A percentile compares a stretch with the other conserved stretches of the same genome.
Conservation (phyloP, 1,139 yeast species). For the Debaryomyces nepalensis region DNA sequence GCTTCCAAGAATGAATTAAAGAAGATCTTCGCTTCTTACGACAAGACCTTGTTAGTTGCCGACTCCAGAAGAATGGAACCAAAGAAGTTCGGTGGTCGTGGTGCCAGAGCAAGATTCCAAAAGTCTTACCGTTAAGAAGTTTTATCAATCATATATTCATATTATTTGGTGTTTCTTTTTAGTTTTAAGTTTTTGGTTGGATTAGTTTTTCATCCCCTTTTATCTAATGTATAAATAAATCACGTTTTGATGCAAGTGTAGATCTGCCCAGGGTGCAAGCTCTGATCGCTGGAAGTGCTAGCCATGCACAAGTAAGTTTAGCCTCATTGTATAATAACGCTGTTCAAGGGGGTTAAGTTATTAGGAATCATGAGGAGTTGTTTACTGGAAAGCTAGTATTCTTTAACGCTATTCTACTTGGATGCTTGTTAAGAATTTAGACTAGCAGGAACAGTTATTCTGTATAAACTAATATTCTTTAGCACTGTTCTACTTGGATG, state of each 20-base stretch:
- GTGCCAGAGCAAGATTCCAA: slow-evolving; percentile 99
- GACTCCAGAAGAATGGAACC: slow-evolving; percentile 99
- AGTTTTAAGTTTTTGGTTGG: slow-evolving; percentile 10
- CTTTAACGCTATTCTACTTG: too few relatives aligned
- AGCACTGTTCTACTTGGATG: too few relatives aligned
- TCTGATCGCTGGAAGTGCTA: too few relatives aligned
- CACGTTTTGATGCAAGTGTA: slow-evolving; percentile 10
- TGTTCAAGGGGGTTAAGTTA: too few relatives aligned
- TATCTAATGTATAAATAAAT: slow-evolving; percentile 20
- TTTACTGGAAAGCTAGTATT: too few relatives aligned
- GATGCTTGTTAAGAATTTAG: too few relatives aligned
- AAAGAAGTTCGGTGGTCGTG: slow-evolving; percentile 99
- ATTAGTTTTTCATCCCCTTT: slow-evolving; percentile 14
- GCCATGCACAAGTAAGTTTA: too few relatives aligned
- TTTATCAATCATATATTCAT: slow-evolving; percentile 11
- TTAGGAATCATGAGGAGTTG: too few relatives aligned
- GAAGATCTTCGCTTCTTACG: slow-evolving; percentile 97
- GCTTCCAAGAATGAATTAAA: slow-evolving; percentile 99
- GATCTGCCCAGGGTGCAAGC: too few relatives aligned
- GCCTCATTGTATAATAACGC: too few relatives aligned
- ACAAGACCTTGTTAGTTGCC: slow-evolving; percentile 99
- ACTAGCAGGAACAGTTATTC: too few relatives aligned
- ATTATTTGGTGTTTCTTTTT: slow-evolving; percentile 12
- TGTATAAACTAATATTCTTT: too few relatives aligned
- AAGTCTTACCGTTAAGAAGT: slow-evolving; percentile 95